phyloP scores from a whole-genome alignment of 2,329 filamentous ascomycete genomes.

The Aspergillus clavatus region DNA sequence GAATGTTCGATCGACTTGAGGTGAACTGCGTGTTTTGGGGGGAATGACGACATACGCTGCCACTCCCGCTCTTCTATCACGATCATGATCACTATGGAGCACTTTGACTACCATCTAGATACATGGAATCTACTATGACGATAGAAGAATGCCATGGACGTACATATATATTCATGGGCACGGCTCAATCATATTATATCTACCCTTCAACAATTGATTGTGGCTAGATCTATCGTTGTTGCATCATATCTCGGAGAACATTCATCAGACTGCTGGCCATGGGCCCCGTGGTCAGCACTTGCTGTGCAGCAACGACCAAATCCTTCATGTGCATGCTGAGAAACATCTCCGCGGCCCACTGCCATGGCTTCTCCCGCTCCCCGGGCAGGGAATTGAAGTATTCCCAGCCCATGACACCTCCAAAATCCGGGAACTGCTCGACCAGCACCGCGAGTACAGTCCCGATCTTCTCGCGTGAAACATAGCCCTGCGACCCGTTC shows the following conservation, averaged over 20 bases:
- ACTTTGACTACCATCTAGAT: no score
- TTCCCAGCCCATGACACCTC: conserved; percentile 92
- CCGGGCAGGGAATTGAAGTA: conserved; percentile 80
- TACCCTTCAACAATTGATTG: background rate
- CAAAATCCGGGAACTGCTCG: conserved; percentile 63
- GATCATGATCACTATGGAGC: background rate
- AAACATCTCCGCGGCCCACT: conserved; percentile 71
- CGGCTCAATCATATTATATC: no score
- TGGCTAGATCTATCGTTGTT: conserved; percentile 16
- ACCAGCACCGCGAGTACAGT: conserved; percentile 55
- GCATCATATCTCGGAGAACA: conserved; percentile 27
- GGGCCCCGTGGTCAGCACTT: conserved; percentile 22
- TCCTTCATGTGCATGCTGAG: conserved; percentile 42
- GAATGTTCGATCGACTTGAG: background rate
- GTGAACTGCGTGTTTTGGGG: background rate
- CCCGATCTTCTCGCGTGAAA: conserved; percentile 55
- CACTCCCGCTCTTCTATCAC: background rate
- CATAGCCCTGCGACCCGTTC: conserved; percentile 63
- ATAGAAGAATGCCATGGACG: no score
- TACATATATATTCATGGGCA: no score
- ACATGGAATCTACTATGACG: no score
- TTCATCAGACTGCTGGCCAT: conserved; percentile 31
- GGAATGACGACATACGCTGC: conserved; percentile 8
- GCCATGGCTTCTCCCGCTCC: conserved; percentile 60
- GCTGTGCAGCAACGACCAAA: conserved; percentile 30